Conservation (phyloP, 129 eudicot species). For the Ambrosia trifida region DNA sequence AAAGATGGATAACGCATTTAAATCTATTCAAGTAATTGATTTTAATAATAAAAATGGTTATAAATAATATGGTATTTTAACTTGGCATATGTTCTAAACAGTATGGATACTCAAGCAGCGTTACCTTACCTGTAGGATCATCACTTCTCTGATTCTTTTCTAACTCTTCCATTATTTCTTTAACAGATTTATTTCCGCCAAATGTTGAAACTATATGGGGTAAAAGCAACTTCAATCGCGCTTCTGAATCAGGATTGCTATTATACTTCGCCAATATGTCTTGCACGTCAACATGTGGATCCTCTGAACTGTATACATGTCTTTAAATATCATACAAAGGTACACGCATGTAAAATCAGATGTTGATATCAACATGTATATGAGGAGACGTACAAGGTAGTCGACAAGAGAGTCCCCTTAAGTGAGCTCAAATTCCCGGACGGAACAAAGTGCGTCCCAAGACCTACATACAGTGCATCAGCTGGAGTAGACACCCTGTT, state of each 20-base stretch:
- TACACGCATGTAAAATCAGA: neutral
- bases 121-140: constrained; percentile 56
- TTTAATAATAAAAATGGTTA: neutral
- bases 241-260: constrained; percentile 59
- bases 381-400: constrained; percentile 56
- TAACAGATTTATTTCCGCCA: constrained; percentile 58
- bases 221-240: constrained; percentile 67
- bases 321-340: neutral
- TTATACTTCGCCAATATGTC: constrained; percentile 55
- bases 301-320: constrained; percentile 53
- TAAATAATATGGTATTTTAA: neutral
- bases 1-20: neutral
- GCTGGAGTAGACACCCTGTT: constrained; percentile 83
- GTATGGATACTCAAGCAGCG: neutral
- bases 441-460: constrained; percentile 82
- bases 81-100: neutral
- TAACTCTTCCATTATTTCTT: constrained; percentile 57
- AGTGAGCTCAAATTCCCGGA: constrained; percentile 60
- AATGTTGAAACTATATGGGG: constrained; percentile 75
- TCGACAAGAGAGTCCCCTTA: constrained; percentile 58
- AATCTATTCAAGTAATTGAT: neutral
- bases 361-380: neutral
- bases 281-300: constrained; percentile 61
- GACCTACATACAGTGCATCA: constrained; percentile 88
- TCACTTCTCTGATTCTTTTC: constrained; percentile 62